Evolutionary conservation across 306 rosid genomes (phyloP).

Genomic region (Nissolia schottii): DNA sequence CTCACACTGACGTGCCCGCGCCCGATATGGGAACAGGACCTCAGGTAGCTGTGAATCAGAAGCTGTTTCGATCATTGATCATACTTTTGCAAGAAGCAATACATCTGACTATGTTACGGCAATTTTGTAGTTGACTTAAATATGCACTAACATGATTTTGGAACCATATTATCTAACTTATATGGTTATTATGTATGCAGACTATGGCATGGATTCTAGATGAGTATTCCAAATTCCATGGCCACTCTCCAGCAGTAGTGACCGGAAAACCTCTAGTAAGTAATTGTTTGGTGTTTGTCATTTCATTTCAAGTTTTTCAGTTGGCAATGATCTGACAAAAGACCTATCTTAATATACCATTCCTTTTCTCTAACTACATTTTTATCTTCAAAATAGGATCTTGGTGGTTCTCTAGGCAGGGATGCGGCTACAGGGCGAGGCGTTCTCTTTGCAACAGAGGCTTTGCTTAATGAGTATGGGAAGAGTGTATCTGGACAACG

Average conservation of each 20-base stretch:
- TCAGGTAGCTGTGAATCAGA: conserved; percentile 46
- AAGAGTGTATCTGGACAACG: conserved; percentile 73
- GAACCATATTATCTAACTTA: background rate
- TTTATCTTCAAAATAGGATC: conserved; percentile 49
- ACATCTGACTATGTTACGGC: background rate
- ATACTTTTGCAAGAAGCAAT: background rate
- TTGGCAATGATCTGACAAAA: background rate
- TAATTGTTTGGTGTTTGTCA: background rate
- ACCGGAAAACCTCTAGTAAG: conserved; percentile 95
- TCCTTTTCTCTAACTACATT: background rate
- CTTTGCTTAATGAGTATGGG: conserved; percentile 80
- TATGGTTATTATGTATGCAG: conserved; percentile 35
- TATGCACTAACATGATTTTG: background rate
- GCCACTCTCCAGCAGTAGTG: conserved; percentile 89
- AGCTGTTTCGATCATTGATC: background rate
- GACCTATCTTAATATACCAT: background rate
- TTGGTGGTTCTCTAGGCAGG: conserved; percentile 91
- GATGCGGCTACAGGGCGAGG: conserved; percentile 97
- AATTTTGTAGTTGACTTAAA: background rate
- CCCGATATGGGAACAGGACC: conserved; percentile 99
- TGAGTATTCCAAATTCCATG: conserved; percentile 95
- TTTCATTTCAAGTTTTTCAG: conserved; percentile 1
- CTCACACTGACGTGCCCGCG: conserved; percentile 88
- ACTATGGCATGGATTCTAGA: conserved; percentile 99
- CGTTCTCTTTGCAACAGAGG: conserved; percentile 84